A percentile compares a stretch with the other conserved stretches of the same genome.
These are phyloP conservation scores for Pistacia integerrima DNA, from an alignment of 345 rosid genomes.

Conservation along the genomic window DNA sequence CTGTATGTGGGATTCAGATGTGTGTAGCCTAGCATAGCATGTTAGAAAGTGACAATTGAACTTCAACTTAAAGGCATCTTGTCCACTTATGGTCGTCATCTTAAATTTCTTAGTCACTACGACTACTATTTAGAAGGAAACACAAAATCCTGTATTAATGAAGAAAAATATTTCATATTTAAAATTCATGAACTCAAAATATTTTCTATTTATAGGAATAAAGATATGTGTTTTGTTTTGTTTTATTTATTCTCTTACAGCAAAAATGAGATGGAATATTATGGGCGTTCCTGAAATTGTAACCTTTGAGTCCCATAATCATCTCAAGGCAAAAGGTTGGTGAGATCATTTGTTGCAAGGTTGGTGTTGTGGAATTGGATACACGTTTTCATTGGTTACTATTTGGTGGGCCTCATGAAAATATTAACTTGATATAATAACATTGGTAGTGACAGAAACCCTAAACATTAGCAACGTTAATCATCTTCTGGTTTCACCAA, in stretches of 20 bases:
- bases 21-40: background rate
- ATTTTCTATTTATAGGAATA: too few species aligned
- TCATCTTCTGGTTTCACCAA: background rate
- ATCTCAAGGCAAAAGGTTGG: background rate
- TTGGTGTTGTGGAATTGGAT: background rate
- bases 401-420: constrained; percentile 6
- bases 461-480: background rate
- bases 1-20: constrained; percentile 2
- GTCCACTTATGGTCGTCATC: background rate
- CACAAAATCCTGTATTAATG: background rate
- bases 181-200: too few species aligned
- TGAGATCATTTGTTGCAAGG: background rate
- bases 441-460: background rate
- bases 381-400: background rate
- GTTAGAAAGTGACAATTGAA: constrained; percentile 1
- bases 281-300: too few species aligned
- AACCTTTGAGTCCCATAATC: too few species aligned
- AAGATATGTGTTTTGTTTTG: too few species aligned
- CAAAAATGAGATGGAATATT: too few species aligned
- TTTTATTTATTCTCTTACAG: too few species aligned
- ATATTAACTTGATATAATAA: background rate
- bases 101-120: background rate
- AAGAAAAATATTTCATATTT: too few species aligned
- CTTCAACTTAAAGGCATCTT: background rate
- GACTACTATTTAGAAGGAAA: too few species aligned